phyloP scores from a whole-genome alignment of 1,139 yeast species.

The Blastobotrys illinoisensis region DNA sequence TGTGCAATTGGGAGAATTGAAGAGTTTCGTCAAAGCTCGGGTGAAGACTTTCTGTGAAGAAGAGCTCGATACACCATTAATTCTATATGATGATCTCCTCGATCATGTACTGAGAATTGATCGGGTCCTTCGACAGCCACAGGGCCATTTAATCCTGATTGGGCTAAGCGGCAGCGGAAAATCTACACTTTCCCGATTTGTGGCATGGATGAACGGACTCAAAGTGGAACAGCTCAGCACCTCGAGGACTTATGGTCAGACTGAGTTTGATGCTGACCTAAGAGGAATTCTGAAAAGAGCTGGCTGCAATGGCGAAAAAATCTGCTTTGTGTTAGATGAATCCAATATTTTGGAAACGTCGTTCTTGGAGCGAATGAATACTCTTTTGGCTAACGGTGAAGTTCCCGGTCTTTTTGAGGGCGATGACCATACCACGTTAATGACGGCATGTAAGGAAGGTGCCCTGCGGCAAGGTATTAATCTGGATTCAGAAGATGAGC shows the following conservation, averaged over 20 bases:
- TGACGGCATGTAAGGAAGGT: constrained; percentile 54
- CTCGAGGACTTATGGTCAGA: constrained; percentile 47
- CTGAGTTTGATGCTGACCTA: constrained; percentile 64
- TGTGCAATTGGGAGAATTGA: constrained; percentile 46
- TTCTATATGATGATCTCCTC: constrained; percentile 64
- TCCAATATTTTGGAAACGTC: constrained; percentile 70
- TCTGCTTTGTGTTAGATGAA: constrained; percentile 78
- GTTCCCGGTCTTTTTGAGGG: constrained; percentile 86
- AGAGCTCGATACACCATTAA: constrained; percentile 55
- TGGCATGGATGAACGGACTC: constrained; percentile 87
- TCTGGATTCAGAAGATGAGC: constrained; percentile 66
- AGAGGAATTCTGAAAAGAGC: constrained; percentile 47
- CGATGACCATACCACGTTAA: constrained; percentile 54
- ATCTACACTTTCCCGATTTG: constrained; percentile 70
- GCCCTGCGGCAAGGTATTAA: constrained; percentile 56
- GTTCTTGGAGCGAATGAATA: constrained; percentile 87
- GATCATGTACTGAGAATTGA: constrained; percentile 78
- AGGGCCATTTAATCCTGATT: constrained; percentile 85
- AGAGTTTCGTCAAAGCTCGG: constrained; percentile 56
- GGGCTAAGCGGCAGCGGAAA: constrained; percentile 86
- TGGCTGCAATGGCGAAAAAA: constrained; percentile 53
- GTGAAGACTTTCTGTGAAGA: constrained; percentile 66
- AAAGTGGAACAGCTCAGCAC: constrained; percentile 56
- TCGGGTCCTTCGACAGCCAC: constrained; percentile 75
- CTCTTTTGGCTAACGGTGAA: constrained; percentile 85